Conservation (phyloP, 164 flowering plant genomes). For the Kalanchoe fedtschenkoi region DNA sequence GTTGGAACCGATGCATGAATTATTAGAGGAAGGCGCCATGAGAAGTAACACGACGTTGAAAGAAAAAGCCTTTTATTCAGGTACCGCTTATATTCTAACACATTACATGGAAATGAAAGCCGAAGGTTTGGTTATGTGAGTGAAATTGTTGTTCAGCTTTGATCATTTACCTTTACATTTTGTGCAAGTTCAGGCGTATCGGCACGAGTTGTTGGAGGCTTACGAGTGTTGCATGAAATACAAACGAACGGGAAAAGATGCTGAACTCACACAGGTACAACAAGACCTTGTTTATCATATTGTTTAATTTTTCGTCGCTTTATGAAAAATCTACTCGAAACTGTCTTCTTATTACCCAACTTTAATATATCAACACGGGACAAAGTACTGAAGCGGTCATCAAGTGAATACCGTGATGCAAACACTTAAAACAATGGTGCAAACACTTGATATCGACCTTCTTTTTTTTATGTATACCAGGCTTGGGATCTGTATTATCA, state of each 20-base stretch:
- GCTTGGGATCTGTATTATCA: conserved; percentile 99
- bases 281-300: neutral
- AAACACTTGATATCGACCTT: too few relatives aligned
- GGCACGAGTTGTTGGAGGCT: conserved; percentile 76
- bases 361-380: too few relatives aligned
- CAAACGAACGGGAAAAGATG: conserved; percentile 78
- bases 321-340: too few relatives aligned
- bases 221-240: conserved; percentile 90
- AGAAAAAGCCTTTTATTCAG: conserved; percentile 93
- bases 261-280: conserved; percentile 92
- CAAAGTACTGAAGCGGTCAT: too few relatives aligned
- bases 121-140: neutral
- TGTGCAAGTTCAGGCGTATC: conserved; percentile 53
- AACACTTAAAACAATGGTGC: too few relatives aligned
- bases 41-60: conserved; percentile 49
- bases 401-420: too few relatives aligned
- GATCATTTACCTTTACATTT: neutral
- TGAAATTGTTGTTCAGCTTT: neutral
- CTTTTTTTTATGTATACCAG: conserved; percentile 30
- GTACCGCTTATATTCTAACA: conserved; percentile 19
- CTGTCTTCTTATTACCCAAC: too few relatives aligned
- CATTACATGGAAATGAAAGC: neutral
- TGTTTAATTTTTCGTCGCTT: too few relatives aligned
- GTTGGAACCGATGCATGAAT: conserved; percentile 85
- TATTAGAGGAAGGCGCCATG: conserved; percentile 79